Base-by-base conservation (phyloP, 257 asterid species). In the Linderniella brevidens region DNA sequence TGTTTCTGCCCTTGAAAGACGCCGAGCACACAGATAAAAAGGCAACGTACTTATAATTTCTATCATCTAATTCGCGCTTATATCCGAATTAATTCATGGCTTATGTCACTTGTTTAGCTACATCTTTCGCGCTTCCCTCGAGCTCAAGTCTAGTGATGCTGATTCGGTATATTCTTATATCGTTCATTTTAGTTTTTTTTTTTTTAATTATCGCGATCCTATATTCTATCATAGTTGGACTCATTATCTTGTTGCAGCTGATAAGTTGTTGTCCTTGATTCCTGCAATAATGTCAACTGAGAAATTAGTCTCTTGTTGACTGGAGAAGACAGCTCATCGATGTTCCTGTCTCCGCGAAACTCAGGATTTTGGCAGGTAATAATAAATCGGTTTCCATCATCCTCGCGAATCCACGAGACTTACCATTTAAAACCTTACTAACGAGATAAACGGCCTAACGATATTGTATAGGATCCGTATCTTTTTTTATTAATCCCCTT, bases 81-180 rank as follows among this genome's bases (percentile, higher is more conserved):
- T 20, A 4, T 10, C 25, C 53, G 39, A 10, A 20, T 16, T 47
- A 9, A 14, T 20, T 8, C 6, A 29, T 12, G n/a, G 19, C 14
- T 18, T 13, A 9, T 9, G 17, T 12, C 49, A 48, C 17, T n/a
- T n/a, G n/a, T 48, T 61, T 45, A 73, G 64, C 62, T 57, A 74
- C 63, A 65, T 86, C 54, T 50, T 79, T 58, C 75, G 75, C 36
- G 46, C 63, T 55, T 78, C 93, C 49, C 93, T 88, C 69, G 83
- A 88, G 84, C 64, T 74, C 52, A 80, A 83, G 65, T 35, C 72
- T 50, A 80, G 73, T 58, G 93, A 83, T 59, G 81, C 93, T 11
- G 93, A 80, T 25, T 25, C 32, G 32, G 41, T 57, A 60, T 35
- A 93, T 86, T 59, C 17, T 48, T 53, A 18, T 17, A 8, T n/a